These are phyloP conservation scores for Rhizopogon vesiculosus DNA, from an alignment of 768 basidiomycete species.

Conservation along the genomic window DNA sequence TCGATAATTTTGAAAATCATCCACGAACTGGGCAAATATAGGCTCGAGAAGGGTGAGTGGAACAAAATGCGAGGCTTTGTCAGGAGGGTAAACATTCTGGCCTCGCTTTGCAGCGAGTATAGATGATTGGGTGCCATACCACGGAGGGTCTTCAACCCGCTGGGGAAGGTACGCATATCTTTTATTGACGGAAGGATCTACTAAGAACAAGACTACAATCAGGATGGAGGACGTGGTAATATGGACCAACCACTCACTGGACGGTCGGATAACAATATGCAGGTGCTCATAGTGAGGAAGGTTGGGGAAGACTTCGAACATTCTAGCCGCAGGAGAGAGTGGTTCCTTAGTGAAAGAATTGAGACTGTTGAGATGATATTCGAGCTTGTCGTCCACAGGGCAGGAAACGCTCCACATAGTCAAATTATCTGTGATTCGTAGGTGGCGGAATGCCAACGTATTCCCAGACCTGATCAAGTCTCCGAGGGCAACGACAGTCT, in stretches of 20 bases:
- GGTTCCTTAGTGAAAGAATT: not conserved
- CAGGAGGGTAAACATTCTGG: not conserved
- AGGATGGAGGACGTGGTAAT: no score
- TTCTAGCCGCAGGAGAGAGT: no score
- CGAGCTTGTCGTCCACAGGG: not conserved
- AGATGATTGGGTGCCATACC: not conserved
- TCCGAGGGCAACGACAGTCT: not conserved
- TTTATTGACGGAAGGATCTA: no score
- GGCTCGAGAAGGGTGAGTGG: conserved; percentile 1
- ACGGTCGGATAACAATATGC: conserved; percentile 2
- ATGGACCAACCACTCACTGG: not conserved
- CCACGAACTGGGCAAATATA: conserved; percentile 6
- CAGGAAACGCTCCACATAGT: not conserved
- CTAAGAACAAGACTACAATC: no score
- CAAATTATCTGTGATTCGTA: not conserved
- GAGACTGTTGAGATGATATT: not conserved
- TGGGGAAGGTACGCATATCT: no score
- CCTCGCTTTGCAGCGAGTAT: not conserved
- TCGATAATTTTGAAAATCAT: conserved; percentile 1
- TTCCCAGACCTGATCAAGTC: not conserved
- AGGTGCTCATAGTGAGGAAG: not conserved
- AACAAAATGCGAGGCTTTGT: not conserved
- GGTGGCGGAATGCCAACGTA: not conserved
- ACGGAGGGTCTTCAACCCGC: not conserved
- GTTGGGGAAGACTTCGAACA: not conserved